Base-by-base conservation (phyloP, 257 asterid genomes). In the Voacanga thouarsii region DNA sequence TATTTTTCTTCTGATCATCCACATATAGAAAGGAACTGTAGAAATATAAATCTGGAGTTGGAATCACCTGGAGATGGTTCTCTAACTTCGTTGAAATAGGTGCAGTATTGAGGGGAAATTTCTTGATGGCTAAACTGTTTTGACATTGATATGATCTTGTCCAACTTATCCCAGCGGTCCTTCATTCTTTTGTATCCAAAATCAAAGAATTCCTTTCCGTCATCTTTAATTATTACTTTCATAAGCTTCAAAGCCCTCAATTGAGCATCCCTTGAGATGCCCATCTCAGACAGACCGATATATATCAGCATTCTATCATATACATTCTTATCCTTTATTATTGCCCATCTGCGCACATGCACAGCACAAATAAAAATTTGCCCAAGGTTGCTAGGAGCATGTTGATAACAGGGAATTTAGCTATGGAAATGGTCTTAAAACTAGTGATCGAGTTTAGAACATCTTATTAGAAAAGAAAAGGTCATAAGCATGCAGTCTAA, bases 21-120 rank as follows among this genome's bases (percentile, higher is more conserved):
- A 5, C 0, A 5, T 4, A 44, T 44, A 44, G 9, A 6, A 24
- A 6, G 15, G 39, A 14, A n/a, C 1, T 14, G 6, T 1, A 26
- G 21, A 39, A 39, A 50, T 21, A 18, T 11, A 41, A 26, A 28
- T 19, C 33, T 18, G 28, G 56, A 75, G 61, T 45, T 10, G 71
- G 16, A 26, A 43, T 86, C 55, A 91, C 98, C 98, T 90, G 96
- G 97, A 81, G 98, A 89, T 65, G 97, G 91, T 26, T 83, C 92
- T 68, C 95, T 86, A 66, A 87, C 77, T 84, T 65, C 81, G 67
- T 81, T 78, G 47, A 83, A 77, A 85, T 76, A 93, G 78, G 41
- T 87, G 89, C 98, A 93, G 74, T 80, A 87, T 53, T 56, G 72
- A 23, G 92, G 86, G 3, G 93, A 82, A 28, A 91, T 83, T 64